Conservation (phyloP, 2,329 filamentous ascomycete genomes). For the Teratosphaeria viscida region DNA sequence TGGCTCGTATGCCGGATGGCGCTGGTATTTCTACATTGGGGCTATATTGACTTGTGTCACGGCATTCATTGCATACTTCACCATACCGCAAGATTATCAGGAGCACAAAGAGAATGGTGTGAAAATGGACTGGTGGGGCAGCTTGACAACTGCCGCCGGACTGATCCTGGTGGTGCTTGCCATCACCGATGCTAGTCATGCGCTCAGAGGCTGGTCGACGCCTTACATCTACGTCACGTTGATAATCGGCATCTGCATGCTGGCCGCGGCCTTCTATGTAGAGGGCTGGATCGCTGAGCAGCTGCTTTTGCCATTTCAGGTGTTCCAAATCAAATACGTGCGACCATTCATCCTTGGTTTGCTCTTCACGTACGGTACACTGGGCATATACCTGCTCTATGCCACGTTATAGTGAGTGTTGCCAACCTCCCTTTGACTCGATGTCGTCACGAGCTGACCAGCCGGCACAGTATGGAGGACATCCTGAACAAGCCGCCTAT, state of each 20-base stretch:
- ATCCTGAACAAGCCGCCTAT: constrained; percentile 51
- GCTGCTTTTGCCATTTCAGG: constrained; percentile 58
- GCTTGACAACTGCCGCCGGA: constrained; percentile 50
- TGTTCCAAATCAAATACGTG: constrained; percentile 64
- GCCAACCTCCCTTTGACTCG: not conserved
- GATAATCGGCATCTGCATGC: constrained; percentile 49
- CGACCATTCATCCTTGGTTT: constrained; percentile 49
- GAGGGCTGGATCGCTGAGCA: constrained; percentile 60
- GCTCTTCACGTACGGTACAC: constrained; percentile 57
- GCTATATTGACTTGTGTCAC: constrained; percentile 42
- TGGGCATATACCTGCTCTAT: constrained; percentile 61
- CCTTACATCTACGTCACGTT: constrained; percentile 61
- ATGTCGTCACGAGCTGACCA: not conserved
- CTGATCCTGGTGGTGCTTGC: constrained; percentile 63
- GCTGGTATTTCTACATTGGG: constrained; percentile 55
- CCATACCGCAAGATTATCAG: constrained; percentile 39
- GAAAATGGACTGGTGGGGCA: constrained; percentile 61
- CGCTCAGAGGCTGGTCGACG: constrained; percentile 58
- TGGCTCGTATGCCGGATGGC: constrained; percentile 46
- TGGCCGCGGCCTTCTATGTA: constrained; percentile 55
- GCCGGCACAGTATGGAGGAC: constrained; percentile 42
- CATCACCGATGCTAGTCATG: constrained; percentile 62
- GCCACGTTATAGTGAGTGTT: constrained; percentile 54
- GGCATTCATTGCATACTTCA: constrained; percentile 34
- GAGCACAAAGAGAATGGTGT: constrained; percentile 30